Evolutionary conservation across 371 early-diverging fungal species (phyloP).

Genomic region (Mortierella sp.): DNA sequence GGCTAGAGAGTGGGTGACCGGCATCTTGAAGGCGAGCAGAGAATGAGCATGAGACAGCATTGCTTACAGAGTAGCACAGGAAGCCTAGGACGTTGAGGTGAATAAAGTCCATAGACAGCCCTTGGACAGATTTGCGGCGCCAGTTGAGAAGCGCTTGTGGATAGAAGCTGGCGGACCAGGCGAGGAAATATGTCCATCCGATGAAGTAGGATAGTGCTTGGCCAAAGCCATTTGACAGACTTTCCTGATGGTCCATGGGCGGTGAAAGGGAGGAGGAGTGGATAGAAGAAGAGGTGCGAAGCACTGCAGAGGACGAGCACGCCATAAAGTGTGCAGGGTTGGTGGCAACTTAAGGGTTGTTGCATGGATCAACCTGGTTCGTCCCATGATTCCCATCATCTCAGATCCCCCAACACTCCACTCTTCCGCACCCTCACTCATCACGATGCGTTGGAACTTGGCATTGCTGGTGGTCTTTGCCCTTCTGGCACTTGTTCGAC

Average conservation of each 20-base stretch:
- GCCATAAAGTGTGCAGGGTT: no score
- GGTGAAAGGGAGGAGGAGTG: conserved; percentile 3
- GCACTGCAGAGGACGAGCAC: no score
- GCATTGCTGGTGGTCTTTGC: conserved; percentile 50
- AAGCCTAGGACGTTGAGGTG: conserved; percentile 90
- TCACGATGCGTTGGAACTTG: conserved; percentile 49
- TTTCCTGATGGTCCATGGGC: conserved; percentile 4
- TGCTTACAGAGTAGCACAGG: conserved; percentile 77
- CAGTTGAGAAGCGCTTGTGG: conserved; percentile 79
- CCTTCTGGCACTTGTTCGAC: conserved; percentile 43
- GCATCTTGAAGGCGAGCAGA: background rate
- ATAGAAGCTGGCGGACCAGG: conserved; percentile 83
- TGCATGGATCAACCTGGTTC: no score
- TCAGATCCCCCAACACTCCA: no score
- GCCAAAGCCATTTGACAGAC: conserved; percentile 15
- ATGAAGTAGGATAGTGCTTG: conserved; percentile 44
- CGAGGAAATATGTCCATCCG: conserved; percentile 76
- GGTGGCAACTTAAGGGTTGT: no score
- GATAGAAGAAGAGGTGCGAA: no score
- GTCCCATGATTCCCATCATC: conserved; percentile 11
- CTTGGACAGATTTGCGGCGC: conserved; percentile 78
- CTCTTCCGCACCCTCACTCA: conserved; percentile 2
- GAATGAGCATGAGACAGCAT: background rate
- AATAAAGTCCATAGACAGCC: conserved; percentile 91
- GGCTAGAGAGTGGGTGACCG: no score